phyloP scores from a whole-genome alignment of 495 filamentous ascomycete species.

The Staphylotrichum longicolle region DNA sequence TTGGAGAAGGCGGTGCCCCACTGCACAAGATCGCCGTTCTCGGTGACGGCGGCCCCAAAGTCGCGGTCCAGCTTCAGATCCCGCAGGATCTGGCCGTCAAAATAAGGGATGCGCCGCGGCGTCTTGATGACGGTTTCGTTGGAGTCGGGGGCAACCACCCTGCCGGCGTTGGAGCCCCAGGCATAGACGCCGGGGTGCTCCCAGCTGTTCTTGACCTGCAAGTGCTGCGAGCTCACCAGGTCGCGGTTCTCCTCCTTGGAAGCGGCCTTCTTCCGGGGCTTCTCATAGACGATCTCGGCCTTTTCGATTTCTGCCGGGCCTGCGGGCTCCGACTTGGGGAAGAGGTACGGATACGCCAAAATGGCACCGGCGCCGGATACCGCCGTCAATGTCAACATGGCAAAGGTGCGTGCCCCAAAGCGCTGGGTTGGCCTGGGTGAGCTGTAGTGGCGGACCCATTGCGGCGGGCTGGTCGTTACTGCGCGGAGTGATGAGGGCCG shows the following conservation, averaged over 20 bases:
- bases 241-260: slow-evolving; percentile 70
- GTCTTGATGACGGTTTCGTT: slow-evolving; percentile 72
- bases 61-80: slow-evolving; percentile 82
- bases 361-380: slow-evolving; percentile 35
- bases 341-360: slow-evolving; percentile 26
- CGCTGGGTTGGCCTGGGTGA: slow-evolving; percentile 19
- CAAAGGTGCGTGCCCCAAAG: slow-evolving; percentile 22
- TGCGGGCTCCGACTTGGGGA: background rate
- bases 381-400: slow-evolving; percentile 28
- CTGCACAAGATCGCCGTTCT: slow-evolving; percentile 85
- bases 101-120: slow-evolving; percentile 75
- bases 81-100: slow-evolving; percentile 78
- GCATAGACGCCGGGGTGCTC: slow-evolving; percentile 87
- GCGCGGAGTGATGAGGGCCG: slow-evolving; percentile 10
- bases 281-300: slow-evolving; percentile 59
- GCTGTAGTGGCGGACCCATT: slow-evolving; percentile 36
- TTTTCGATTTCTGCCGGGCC: slow-evolving; percentile 22
- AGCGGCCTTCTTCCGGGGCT: slow-evolving; percentile 48
- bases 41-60: slow-evolving; percentile 84
- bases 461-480: slow-evolving; percentile 13
- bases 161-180: slow-evolving; percentile 88
- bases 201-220: slow-evolving; percentile 84
- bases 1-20: slow-evolving; percentile 79
- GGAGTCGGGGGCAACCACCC: slow-evolving; percentile 80
- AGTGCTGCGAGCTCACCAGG: slow-evolving; percentile 69